A percentile compares a stretch with the other conserved stretches of the same genome.
phyloP scores from a whole-genome alignment of 1,139 yeast species.

The Lodderomyces pseudojiufengensis region DNA sequence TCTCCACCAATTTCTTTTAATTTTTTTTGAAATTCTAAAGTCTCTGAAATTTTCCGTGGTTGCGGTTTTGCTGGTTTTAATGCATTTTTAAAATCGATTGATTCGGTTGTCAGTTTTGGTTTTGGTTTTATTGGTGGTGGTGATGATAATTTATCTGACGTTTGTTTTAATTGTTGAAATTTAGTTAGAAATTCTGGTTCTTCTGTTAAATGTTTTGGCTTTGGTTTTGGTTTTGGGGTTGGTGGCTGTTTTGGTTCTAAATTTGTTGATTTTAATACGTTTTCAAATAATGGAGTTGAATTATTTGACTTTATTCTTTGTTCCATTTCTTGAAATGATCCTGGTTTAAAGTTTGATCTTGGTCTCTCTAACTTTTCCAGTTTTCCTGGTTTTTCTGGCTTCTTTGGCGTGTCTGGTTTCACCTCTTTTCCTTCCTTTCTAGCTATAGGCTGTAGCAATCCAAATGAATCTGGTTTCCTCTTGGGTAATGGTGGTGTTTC shows the following conservation, averaged over 20 bases:
- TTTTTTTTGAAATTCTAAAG: constrained; percentile 13
- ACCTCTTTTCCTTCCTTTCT: constrained; percentile 8
- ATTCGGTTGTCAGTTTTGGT: constrained; percentile 1
- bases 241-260: constrained; percentile 4
- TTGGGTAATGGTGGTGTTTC: not conserved
- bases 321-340: constrained; percentile 23
- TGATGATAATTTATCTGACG: constrained; percentile 4
- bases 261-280: constrained; percentile 2
- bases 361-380: not conserved
- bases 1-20: constrained; percentile 7
- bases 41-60: too few species aligned
- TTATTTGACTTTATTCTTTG: constrained; percentile 14
- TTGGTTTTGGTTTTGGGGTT: constrained; percentile 6
- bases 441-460: constrained; percentile 23
- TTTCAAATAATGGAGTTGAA: constrained; percentile 1
- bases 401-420: constrained; percentile 5
- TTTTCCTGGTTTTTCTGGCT: constrained; percentile 1
- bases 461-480: constrained; percentile 10
- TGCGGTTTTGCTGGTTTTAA: not conserved
- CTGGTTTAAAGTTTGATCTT: not conserved
- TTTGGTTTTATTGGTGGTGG: constrained; percentile 6
- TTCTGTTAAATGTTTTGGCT: not conserved
- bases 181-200: constrained; percentile 7
- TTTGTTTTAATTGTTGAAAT: constrained; percentile 8
- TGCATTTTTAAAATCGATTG: not conserved